Evolutionary conservation across 1,139 yeast species (phyloP).

Genomic region (Candida pseudocylindracea): DNA sequence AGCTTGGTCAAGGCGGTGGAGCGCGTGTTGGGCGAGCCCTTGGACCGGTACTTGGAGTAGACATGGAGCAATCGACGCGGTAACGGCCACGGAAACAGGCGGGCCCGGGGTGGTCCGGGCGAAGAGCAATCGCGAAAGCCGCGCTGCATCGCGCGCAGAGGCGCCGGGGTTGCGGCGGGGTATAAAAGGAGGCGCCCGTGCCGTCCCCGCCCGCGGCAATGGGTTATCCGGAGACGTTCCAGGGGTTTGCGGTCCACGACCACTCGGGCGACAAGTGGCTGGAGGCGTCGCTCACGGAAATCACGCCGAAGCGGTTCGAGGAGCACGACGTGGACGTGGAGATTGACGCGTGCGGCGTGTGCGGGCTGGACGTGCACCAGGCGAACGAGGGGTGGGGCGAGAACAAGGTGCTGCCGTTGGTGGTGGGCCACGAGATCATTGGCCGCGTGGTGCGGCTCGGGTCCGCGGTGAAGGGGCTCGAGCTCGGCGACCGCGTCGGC

Average conservation of each 20-base stretch:
- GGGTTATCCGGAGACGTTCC: conserved; percentile 11
- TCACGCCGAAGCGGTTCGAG: conserved; percentile 14
- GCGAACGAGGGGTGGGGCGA: conserved; percentile 20
- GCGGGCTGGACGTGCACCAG: conserved; percentile 36
- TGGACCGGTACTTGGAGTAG: conserved; percentile 49
- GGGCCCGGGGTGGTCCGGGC: too few relatives aligned
- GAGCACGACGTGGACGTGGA: conserved; percentile 22
- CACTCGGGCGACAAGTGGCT: conserved; percentile 14
- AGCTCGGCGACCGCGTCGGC: conserved; percentile 39
- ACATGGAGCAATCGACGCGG: too few relatives aligned
- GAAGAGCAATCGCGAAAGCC: too few relatives aligned
- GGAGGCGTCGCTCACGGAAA: conserved; percentile 17
- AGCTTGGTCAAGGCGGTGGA: conserved; percentile 89
- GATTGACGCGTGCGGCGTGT: conserved; percentile 29
- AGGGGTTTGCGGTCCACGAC: conserved; percentile 19
- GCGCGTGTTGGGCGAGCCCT: conserved; percentile 81
- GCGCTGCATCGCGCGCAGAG: too few relatives aligned
- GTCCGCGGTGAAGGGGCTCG: conserved; percentile 17
- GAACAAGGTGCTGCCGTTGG: conserved; percentile 8
- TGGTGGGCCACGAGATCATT: conserved; percentile 32
- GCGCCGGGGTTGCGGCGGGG: too few relatives aligned
- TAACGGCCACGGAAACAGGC: too few relatives aligned
- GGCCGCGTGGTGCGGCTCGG: conserved; percentile 33
- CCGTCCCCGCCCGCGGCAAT: too few relatives aligned
- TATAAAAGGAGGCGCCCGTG: too few relatives aligned